A percentile compares a stretch with the other conserved stretches of the same genome.
Evolutionary conservation across 345 rosid genomes (phyloP).

Genomic region (Salix viminalis): DNA sequence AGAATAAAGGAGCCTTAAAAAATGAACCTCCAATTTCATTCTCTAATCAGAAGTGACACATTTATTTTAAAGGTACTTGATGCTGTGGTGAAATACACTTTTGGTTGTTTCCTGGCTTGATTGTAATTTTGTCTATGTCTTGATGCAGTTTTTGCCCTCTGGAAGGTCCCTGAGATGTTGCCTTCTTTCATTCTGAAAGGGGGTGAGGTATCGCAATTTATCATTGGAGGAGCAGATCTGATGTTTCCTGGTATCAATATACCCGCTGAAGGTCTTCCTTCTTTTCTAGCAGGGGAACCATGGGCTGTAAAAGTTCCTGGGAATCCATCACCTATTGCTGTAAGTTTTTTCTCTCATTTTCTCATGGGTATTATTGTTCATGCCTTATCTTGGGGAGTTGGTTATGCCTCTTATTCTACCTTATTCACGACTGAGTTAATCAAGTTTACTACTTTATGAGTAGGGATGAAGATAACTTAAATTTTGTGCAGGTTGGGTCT

Average conservation of each 20-base stretch:
- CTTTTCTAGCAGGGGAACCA: conserved; percentile 69
- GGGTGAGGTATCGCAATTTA: conserved; percentile 81
- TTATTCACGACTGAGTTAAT: neutral
- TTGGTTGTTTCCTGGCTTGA: neutral
- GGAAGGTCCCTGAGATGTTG: conserved; percentile 80
- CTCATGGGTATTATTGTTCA: neutral
- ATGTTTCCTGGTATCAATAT: conserved; percentile 91
- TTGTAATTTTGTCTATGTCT: neutral
- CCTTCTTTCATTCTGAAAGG: conserved; percentile 81
- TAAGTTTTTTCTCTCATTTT: conserved; percentile 30
- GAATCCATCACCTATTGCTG: conserved; percentile 83
- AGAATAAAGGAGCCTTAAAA: neutral
- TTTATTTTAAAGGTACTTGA: neutral
- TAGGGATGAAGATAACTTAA: neutral
- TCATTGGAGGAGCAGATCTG: conserved; percentile 96
- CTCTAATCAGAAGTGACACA: neutral
- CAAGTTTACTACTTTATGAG: neutral
- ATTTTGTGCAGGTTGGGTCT: conserved; percentile 64
- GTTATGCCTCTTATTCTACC: neutral
- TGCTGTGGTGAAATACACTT: too few relatives aligned
- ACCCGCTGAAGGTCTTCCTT: conserved; percentile 61
- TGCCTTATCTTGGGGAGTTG: neutral
- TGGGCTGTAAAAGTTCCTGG: conserved; percentile 98
- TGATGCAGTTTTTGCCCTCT: conserved; percentile 79
- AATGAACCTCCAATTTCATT: neutral